Evolutionary conservation across 345 rosid genomes (phyloP).

Genomic region (Brassica nigra): DNA sequence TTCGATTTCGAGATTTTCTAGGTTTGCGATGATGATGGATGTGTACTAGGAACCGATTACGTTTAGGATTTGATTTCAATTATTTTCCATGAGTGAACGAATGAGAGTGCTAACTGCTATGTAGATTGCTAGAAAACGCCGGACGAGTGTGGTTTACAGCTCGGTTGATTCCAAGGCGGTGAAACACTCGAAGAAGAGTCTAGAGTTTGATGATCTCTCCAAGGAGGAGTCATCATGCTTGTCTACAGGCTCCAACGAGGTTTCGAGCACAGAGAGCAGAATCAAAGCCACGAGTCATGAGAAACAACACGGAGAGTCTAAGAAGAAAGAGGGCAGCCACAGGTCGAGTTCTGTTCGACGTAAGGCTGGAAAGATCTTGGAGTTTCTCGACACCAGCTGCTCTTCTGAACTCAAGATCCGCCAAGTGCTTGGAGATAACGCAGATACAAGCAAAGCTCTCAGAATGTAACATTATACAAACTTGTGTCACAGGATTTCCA

Average conservation of each 20-base stretch:
- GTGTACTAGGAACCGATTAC: background rate
- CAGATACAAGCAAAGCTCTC: slow-evolving; percentile 90
- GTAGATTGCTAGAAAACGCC: slow-evolving; percentile 57
- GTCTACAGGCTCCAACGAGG: slow-evolving; percentile 55
- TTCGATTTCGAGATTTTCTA: background rate
- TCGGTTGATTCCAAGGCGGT: slow-evolving; percentile 5
- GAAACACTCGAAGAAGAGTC: slow-evolving; percentile 11
- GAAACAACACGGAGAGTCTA: slow-evolving; percentile 8
- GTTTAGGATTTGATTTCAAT: background rate
- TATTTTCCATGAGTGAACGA: background rate
- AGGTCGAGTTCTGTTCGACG: slow-evolving; percentile 47
- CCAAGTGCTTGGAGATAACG: slow-evolving; percentile 73
- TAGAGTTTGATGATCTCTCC: slow-evolving; percentile 20
- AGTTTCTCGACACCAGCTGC: slow-evolving; percentile 57
- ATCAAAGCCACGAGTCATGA: background rate
- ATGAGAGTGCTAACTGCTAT: background rate
- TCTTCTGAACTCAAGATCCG: slow-evolving; percentile 75
- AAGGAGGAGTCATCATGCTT: slow-evolving; percentile 48
- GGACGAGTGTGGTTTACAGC: slow-evolving; percentile 46
- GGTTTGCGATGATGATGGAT: background rate
- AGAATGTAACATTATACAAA: slow-evolving; percentile 51
- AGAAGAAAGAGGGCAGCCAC: slow-evolving; percentile 34
- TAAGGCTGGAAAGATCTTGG: slow-evolving; percentile 66
- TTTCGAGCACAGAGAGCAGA: slow-evolving; percentile 48
- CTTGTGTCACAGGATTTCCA: background rate